Conservation (phyloP, 257 asterid genomes). For the Solanum raphanifolium region DNA sequence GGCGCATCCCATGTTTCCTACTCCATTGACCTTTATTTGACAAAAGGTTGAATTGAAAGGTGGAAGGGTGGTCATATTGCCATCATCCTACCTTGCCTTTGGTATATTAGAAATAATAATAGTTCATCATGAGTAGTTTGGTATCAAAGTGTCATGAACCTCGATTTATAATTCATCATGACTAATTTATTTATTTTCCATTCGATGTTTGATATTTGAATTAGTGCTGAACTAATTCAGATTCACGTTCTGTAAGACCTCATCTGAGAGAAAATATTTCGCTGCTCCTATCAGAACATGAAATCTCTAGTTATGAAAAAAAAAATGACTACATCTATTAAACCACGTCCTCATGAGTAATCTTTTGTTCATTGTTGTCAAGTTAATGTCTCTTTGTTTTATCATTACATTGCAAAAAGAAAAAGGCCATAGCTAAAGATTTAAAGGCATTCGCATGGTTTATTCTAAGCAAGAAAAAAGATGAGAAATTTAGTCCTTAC, state of each 20-base stretch:
- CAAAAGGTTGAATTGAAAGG: background rate
- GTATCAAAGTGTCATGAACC: background rate
- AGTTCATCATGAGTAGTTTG: background rate
- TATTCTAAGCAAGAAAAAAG: background rate
- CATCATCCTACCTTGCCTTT: background rate
- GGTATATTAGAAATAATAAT: background rate
- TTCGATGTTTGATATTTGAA: background rate
- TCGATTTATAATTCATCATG: background rate
- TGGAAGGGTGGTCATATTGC: background rate
- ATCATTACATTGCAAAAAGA: background rate
- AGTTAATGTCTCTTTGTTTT: background rate
- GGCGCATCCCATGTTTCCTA: background rate
- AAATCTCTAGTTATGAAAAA: rapidly evolving
- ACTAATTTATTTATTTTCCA: background rate
- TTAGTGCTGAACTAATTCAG: background rate
- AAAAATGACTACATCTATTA: rapidly evolving
- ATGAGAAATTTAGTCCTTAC: background rate
- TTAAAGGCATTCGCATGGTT: background rate
- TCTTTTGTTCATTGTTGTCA: background rate
- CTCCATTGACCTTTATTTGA: background rate
- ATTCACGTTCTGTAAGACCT: rapidly evolving
- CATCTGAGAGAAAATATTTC: background rate
- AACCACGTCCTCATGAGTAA: background rate
- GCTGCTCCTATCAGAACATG: rapidly evolving
- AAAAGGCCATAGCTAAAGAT: background rate